phyloP scores from a whole-genome alignment of 108 stramenopile species.

The Fistulifera pelliculosa region DNA sequence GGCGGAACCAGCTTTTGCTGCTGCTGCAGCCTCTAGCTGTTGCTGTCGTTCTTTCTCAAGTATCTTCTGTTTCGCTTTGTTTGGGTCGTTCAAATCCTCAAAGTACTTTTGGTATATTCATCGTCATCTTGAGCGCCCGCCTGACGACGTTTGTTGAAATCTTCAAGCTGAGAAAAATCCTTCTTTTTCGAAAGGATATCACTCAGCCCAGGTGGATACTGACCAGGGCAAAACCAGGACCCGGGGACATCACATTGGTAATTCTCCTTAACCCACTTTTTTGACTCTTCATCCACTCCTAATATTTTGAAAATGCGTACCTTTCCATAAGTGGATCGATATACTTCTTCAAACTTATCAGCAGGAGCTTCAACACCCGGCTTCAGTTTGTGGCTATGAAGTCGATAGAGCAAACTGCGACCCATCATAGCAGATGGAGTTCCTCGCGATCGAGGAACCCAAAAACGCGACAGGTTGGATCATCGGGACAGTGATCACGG shows the following conservation, averaged over 20 bases:
- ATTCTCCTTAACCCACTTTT: constrained; percentile 72
- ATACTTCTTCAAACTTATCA: constrained; percentile 77
- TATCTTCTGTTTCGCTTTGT: constrained; percentile 42
- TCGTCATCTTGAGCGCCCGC: constrained; percentile 30
- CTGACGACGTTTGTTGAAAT: constrained; percentile 74
- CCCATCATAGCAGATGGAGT: constrained; percentile 89
- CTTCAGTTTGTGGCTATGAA: constrained; percentile 73
- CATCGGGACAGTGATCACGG: constrained; percentile 90
- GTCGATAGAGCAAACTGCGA: constrained; percentile 85
- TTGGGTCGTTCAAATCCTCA: constrained; percentile 65
- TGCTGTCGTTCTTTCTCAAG: constrained; percentile 16
- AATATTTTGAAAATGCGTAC: constrained; percentile 96
- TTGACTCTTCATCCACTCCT: constrained; percentile 67
- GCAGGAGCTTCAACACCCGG: constrained; percentile 71
- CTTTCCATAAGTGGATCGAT: constrained; percentile 91
- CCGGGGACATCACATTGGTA: constrained; percentile 70
- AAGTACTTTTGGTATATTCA: constrained; percentile 86
- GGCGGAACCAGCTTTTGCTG: neutral
- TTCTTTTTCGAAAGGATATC: constrained; percentile 59
- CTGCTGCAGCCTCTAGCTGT: constrained; percentile 2
- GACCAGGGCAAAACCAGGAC: constrained; percentile 87
- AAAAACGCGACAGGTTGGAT: constrained; percentile 85
- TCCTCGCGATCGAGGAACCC: constrained; percentile 74
- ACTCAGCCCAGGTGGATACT: constrained; percentile 80
- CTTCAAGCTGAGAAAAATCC: constrained; percentile 89